A percentile compares a stretch with the other conserved stretches of the same genome.
Conservation (phyloP, 306 rosid genomes). For the Sechiopsis laciniata region DNA sequence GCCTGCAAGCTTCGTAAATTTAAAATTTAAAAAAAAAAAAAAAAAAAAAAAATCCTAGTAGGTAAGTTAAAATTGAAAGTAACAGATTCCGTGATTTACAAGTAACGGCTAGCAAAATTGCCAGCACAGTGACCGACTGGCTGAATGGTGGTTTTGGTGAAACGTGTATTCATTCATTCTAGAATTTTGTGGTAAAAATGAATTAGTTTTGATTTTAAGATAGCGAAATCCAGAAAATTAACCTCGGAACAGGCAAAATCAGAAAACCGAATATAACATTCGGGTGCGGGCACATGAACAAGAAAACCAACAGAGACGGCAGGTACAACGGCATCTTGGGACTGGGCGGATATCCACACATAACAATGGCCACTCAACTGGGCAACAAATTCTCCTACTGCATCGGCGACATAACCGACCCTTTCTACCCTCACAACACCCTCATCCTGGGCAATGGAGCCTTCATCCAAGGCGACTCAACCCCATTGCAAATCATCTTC, state of each 20-base stretch:
- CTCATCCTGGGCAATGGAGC: background rate
- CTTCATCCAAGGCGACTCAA: slow-evolving; percentile 12
- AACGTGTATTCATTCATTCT: too few species aligned
- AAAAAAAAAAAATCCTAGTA: too few species aligned
- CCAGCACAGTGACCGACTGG: too few species aligned
- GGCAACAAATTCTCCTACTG: slow-evolving; percentile 23
- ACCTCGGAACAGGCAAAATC: slow-evolving; percentile 7
- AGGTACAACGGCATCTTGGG: slow-evolving; percentile 17
- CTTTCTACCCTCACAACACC: slow-evolving; percentile 3
- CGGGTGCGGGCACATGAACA: slow-evolving; percentile 16
- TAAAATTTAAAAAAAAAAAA: too few species aligned
- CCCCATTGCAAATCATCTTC: background rate
- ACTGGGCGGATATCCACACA: background rate
- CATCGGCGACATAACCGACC: slow-evolving; percentile 17
- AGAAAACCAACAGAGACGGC: background rate
- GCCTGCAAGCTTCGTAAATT: too few species aligned
- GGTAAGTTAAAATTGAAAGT: too few species aligned
- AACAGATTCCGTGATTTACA: too few species aligned
- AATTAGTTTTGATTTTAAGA: too few species aligned
- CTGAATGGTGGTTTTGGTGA: too few species aligned
- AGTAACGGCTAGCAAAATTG: too few species aligned
- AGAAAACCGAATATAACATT: background rate
- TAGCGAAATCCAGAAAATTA: too few species aligned
- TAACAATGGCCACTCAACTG: slow-evolving; percentile 14
- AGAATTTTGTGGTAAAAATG: too few species aligned